Conservation (phyloP, 345 rosid species). For the Hibiscus tridactylites region DNA sequence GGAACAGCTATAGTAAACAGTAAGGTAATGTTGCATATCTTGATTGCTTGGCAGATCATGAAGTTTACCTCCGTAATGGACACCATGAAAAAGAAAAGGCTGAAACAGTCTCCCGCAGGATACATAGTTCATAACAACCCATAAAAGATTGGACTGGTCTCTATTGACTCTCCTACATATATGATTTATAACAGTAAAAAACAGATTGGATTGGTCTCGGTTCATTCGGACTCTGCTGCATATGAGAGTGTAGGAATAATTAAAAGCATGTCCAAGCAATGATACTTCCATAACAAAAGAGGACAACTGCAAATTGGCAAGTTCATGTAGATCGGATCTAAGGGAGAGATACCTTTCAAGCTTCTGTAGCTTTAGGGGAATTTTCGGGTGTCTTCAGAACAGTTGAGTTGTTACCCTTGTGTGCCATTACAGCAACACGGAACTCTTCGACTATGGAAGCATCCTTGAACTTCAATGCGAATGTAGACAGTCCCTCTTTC, state of each 20-base stretch:
- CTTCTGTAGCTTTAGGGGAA: slow-evolving; percentile 52
- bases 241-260: slow-evolving; percentile 10
- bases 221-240: slow-evolving; percentile 18
- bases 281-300: background rate
- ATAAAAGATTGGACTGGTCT: slow-evolving; percentile 10
- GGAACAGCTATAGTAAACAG: background rate
- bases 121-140: slow-evolving; percentile 16
- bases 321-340: background rate
- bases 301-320: slow-evolving; percentile 5
- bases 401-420: slow-evolving; percentile 7
- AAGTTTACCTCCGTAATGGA: background rate
- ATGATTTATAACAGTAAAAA: slow-evolving; percentile 13
- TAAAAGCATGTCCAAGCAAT: background rate
- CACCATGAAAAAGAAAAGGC: background rate
- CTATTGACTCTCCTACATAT: slow-evolving; percentile 21
- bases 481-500: slow-evolving; percentile 38
- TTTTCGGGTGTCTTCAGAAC: slow-evolving; percentile 75
- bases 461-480: slow-evolving; percentile 83
- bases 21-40: background rate
- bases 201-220: slow-evolving; percentile 11
- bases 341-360: background rate
- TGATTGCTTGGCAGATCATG: background rate
- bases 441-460: slow-evolving; percentile 6
- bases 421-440: background rate
- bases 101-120: slow-evolving; percentile 19